A percentile compares a stretch with the other conserved stretches of the same genome.
phyloP scores from a whole-genome alignment of 2,329 filamentous ascomycete genomes.

The Neodidymelliopsis sp. region DNA sequence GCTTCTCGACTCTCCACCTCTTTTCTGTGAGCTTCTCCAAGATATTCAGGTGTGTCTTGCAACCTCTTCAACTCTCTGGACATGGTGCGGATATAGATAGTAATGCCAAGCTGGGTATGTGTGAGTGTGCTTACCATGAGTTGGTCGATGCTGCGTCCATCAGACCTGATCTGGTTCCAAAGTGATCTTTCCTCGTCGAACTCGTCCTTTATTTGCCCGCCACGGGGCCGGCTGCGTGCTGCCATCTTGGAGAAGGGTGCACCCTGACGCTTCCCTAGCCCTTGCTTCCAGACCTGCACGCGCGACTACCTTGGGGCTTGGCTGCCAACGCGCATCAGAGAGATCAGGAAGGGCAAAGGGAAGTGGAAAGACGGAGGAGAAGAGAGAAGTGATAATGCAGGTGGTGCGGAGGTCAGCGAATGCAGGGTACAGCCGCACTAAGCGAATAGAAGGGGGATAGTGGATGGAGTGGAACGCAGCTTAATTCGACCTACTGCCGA shows the following conservation, averaged over 20 bases:
- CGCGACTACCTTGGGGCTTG: slow-evolving; percentile 9
- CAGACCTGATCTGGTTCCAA: slow-evolving; percentile 57
- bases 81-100: slow-evolving; percentile 11
- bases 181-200: slow-evolving; percentile 59
- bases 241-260: slow-evolving; percentile 49
- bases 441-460: slow-evolving; percentile 28
- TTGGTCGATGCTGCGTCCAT: slow-evolving; percentile 55
- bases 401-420: slow-evolving; percentile 16
- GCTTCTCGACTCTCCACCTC: neutral
- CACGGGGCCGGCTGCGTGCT: slow-evolving; percentile 53
- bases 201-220: slow-evolving; percentile 56
- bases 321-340: slow-evolving; percentile 16
- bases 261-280: neutral
- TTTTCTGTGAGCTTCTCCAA: neutral
- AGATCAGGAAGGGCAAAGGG: neutral
- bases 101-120: neutral
- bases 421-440: slow-evolving; percentile 32
- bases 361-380: slow-evolving; percentile 1
- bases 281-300: slow-evolving; percentile 18
- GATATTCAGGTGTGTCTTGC: neutral
- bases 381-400: slow-evolving; percentile 5
- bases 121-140: slow-evolving; percentile 52
- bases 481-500: slow-evolving; percentile 29
- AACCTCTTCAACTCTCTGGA: neutral
- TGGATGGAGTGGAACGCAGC: slow-evolving; percentile 23